phyloP scores from a whole-genome alignment of 192 early-diverging fungal genomes.

The Gonapodya sp. region DNA sequence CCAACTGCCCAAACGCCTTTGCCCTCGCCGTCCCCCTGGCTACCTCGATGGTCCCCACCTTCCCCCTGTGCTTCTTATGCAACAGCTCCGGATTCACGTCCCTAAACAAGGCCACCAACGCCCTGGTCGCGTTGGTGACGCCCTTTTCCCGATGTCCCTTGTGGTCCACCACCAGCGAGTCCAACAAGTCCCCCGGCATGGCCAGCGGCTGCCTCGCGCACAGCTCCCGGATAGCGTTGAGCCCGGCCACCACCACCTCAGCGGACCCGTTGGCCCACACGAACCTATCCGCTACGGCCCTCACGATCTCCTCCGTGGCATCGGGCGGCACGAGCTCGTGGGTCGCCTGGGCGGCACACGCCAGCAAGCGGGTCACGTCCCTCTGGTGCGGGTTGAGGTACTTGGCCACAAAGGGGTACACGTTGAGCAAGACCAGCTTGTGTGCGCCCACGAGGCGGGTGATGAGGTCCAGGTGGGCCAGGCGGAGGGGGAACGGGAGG shows the following conservation, averaged over 20 bases:
- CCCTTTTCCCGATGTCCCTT: conserved; percentile 90
- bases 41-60: conserved; percentile 64
- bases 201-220: conserved; percentile 81
- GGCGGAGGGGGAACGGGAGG: conserved; percentile 76
- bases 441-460: conserved; percentile 92
- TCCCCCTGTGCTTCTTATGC: conserved; percentile 85
- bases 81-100: conserved; percentile 94
- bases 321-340: conserved; percentile 95
- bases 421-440: conserved; percentile 79
- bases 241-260: conserved; percentile 92
- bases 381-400: conserved; percentile 93
- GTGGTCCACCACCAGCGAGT: conserved; percentile 80
- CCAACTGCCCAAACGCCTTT: conserved; percentile 62
- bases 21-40: conserved; percentile 40
- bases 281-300: conserved; percentile 92
- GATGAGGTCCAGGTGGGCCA: conserved; percentile 89
- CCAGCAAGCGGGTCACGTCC: conserved; percentile 88
- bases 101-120: conserved; percentile 83
- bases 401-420: conserved; percentile 86
- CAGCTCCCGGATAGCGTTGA: conserved; percentile 81
- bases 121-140: conserved; percentile 84
- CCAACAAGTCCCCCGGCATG: conserved; percentile 67
- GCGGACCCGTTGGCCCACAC: conserved; percentile 80
- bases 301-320: conserved; percentile 73
- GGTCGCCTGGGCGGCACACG: conserved; percentile 78